A percentile compares a stretch with the other conserved stretches of the same genome.
Conservation (phyloP, 23 red algal species). For the Pyropia yezoensis region DNA sequence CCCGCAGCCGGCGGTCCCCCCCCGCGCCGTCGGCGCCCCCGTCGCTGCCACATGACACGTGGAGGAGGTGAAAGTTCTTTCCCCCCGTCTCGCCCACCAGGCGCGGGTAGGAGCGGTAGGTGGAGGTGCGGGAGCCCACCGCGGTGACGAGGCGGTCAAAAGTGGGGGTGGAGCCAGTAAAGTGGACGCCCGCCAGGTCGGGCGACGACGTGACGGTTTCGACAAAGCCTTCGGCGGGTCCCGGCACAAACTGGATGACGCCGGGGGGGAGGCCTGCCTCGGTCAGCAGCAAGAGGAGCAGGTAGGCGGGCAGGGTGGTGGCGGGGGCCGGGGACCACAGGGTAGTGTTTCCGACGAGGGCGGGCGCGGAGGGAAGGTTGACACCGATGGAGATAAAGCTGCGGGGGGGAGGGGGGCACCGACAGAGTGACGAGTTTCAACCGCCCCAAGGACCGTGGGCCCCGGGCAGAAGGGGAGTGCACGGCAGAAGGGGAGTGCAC, state of each 20-base stretch:
- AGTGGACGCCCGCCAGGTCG: conserved; percentile 47
- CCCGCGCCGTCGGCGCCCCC: background rate
- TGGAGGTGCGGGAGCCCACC: conserved; percentile 6
- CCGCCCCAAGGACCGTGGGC: too few relatives aligned
- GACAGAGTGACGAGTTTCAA: too few relatives aligned
- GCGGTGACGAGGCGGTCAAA: conserved; percentile 29
- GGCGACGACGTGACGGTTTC: background rate
- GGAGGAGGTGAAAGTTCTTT: conserved; percentile 58
- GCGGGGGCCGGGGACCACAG: conserved; percentile 35
- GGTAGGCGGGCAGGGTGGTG: conserved; percentile 17
- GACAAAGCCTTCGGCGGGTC: conserved; percentile 4
- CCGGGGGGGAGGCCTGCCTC: conserved; percentile 66
- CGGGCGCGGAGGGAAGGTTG: conserved; percentile 50
- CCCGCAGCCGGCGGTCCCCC: too few relatives aligned
- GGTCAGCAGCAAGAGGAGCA: conserved; percentile 14
- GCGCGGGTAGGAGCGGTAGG: conserved; percentile 39
- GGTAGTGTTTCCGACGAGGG: conserved; percentile 53
- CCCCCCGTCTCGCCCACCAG: conserved; percentile 67
- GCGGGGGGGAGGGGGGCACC: too few relatives aligned
- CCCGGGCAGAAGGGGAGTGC: too few relatives aligned
- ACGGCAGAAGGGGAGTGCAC: too few relatives aligned
- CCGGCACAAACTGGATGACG: conserved; percentile 56
- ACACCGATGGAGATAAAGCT: conserved; percentile 44
- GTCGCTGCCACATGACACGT: conserved; percentile 20
- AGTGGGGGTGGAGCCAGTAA: conserved; percentile 35